Evolutionary conservation across 2,329 filamentous ascomycete genomes (phyloP).

Genomic region (Aspergillus aculeatinus): DNA sequence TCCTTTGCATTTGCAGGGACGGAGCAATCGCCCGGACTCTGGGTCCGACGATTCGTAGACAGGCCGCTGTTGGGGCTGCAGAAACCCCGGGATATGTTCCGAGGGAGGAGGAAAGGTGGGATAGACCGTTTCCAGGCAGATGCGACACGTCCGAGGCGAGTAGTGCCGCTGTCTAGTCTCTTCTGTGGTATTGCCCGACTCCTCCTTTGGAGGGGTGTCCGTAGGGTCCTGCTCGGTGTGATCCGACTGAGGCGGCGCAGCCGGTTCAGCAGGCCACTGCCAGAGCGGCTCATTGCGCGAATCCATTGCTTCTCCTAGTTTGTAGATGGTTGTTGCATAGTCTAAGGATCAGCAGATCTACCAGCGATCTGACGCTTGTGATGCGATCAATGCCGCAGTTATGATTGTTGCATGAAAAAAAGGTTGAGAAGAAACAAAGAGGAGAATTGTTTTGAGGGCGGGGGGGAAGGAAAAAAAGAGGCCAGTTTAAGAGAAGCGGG

Average conservation of each 20-base stretch:
- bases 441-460: neutral
- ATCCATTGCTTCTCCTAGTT: slow-evolving; percentile 16
- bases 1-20: slow-evolving; percentile 91
- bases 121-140: slow-evolving; percentile 74
- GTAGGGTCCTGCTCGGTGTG: slow-evolving; percentile 13
- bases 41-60: slow-evolving; percentile 73
- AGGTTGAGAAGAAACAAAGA: slow-evolving; percentile 3
- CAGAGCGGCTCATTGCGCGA: slow-evolving; percentile 26
- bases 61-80: slow-evolving; percentile 58
- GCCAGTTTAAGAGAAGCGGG: slow-evolving; percentile 8
- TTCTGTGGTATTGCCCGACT: slow-evolving; percentile 17
- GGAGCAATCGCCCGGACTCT: slow-evolving; percentile 73
- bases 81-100: slow-evolving; percentile 55
- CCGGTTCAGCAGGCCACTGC: slow-evolving; percentile 23
- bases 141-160: slow-evolving; percentile 75
- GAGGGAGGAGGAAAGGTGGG: slow-evolving; percentile 59
- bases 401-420: neutral
- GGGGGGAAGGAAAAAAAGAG: slow-evolving; percentile 16
- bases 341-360: slow-evolving; percentile 15
- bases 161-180: slow-evolving; percentile 53
- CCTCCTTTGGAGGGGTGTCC: slow-evolving; percentile 14
- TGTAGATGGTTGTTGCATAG: slow-evolving; percentile 10
- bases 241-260: slow-evolving; percentile 8
- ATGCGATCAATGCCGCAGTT: neutral
- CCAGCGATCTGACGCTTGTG: slow-evolving; percentile 14